These are phyloP conservation scores for Trichoderma lentiforme DNA, from an alignment of 2,329 filamentous ascomycete species.

Conservation along the genomic window DNA sequence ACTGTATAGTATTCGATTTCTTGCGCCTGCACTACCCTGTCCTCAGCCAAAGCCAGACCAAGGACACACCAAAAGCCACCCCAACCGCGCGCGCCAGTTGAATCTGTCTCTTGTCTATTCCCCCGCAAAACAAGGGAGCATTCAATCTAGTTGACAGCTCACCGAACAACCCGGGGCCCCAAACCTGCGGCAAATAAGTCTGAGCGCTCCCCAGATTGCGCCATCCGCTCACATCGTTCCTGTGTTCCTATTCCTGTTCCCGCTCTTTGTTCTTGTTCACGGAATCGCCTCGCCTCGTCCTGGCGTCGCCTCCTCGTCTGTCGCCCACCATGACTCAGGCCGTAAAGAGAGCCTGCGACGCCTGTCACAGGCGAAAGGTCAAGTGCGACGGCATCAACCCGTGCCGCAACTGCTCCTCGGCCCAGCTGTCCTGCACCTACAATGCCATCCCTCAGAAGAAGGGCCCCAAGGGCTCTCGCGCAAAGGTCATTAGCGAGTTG, in stretches of 20 bases:
- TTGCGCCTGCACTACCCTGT: background rate
- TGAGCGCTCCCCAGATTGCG: slow-evolving; percentile 10
- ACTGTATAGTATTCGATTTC: background rate
- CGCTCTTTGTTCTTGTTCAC: background rate
- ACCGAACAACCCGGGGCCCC: background rate
- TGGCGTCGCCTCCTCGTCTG: background rate
- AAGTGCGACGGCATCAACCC: slow-evolving; percentile 70
- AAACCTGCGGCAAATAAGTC: slow-evolving; percentile 8
- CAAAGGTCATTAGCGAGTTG: slow-evolving; percentile 72
- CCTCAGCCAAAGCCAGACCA: background rate
- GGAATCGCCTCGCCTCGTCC: background rate
- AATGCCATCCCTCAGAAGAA: slow-evolving; percentile 74
- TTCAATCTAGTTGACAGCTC: background rate
- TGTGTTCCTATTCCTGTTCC: background rate
- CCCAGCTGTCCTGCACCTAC: slow-evolving; percentile 68
- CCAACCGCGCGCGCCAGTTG: background rate
- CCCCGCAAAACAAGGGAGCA: background rate
- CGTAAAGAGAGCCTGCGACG: slow-evolving; percentile 65
- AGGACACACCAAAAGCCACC: background rate
- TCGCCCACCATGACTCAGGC: slow-evolving; percentile 45
- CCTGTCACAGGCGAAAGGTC: slow-evolving; percentile 71
- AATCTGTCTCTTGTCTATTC: background rate
- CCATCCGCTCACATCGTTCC: background rate
- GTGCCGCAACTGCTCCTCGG: slow-evolving; percentile 67
- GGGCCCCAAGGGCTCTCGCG: slow-evolving; percentile 69